Evolutionary conservation across 2,329 filamentous ascomycete species (phyloP), one percentile per base, ranked within the genome.

Genomic region (Thielaviopsis ethacetica): DNA sequence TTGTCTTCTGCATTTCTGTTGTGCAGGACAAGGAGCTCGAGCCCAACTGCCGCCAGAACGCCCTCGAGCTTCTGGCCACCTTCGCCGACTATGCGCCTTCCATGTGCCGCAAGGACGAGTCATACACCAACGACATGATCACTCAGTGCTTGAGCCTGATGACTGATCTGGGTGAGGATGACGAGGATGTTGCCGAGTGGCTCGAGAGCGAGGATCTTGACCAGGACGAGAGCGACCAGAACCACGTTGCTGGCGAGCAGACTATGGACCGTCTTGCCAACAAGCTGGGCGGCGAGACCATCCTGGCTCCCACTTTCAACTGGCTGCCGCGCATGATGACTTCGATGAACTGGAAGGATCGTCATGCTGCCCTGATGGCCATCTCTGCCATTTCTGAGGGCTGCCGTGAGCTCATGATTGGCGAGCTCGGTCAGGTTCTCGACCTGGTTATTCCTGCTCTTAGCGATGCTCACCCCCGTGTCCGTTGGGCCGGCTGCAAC

Each of bases 301-400:
- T 98, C 60, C 76, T 98, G 21, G 88, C 88, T 30, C 91, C 91
- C 0, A 97, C 91, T 0, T 98, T 97, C 73, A 86, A 86, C 70
- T 98, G 93, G 93, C 82, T 98, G 47, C 93, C 93, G 10, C 82
- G 90, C 63, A 98, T 98, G 93, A 94, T 97, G 84, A 88, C 85
- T 58, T 97, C 93, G 1, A 85, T 88, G 65, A 83, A 89, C 30
- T 98, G 93, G 93, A 84, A 88, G 67, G 93, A 98, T 70, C 83
- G 91, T 62, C 93, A 98, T 71, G 93, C 93, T 34, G 93, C 93
- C 53, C 80, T 98, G 57, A 98, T 98, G 93, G 93, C 93, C 24
- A 96, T 98, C 62, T 97, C 91, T 2, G 93, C 93, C 64, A 98
- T 98, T 63, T 97, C 93, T 0, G 93, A 98, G 71, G 93, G 93